Base-by-base conservation (phyloP, 2,329 filamentous ascomycete species). In the Cytospora chrysosperma region DNA sequence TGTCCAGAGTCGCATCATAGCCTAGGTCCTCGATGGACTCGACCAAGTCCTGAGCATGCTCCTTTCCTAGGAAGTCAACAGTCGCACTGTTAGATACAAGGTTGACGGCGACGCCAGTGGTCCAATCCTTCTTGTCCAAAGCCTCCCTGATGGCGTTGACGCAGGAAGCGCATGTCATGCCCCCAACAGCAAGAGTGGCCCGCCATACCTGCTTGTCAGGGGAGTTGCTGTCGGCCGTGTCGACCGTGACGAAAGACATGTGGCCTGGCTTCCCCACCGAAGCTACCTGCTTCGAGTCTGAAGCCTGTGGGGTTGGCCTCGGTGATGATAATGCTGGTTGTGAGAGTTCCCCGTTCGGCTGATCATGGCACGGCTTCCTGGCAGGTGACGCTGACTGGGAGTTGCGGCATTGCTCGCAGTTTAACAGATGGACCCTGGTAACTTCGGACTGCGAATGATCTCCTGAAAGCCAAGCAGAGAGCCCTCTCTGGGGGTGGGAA, bases 151-250 rank as follows among this genome's bases (percentile, higher is more conserved):
- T 85, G 47, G 81, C 79, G 70, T 87, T 88, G 59, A 82, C 81
- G 70, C 90, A 93, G 15, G 88, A 82, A 17, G 86, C 85, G 72
- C 90, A 92, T 4, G 87, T 91, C 89, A 93, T 92, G 59, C 89
- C 89, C 30, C 82, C 85, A 49, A 93, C 81, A 24, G 87, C 84
- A n/a, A 87, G 67, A 0, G 77, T 81, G 2, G 79, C 83, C 47
- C 79, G 75, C 79, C 82, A 87, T n/a, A 69, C 66, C n/a, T 68
- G 68, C 30, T 69, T 69, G 37, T 68, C 70, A 24, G 72, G 69
- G 10, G 70, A 57, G 43, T 27, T 65, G 27, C 56, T 67, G 3
- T 73, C 70, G 6, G 71, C 72, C 21, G 72, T 70, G 56, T 77
- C 76, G 37, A 79, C 69, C 7, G 74, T 72, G 12, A 79, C 72